A percentile compares a stretch with the other conserved stretches of the same genome.
Evolutionary conservation across 1,139 yeast species (phyloP).

Genomic region (Suhomyces bolitotheri): DNA sequence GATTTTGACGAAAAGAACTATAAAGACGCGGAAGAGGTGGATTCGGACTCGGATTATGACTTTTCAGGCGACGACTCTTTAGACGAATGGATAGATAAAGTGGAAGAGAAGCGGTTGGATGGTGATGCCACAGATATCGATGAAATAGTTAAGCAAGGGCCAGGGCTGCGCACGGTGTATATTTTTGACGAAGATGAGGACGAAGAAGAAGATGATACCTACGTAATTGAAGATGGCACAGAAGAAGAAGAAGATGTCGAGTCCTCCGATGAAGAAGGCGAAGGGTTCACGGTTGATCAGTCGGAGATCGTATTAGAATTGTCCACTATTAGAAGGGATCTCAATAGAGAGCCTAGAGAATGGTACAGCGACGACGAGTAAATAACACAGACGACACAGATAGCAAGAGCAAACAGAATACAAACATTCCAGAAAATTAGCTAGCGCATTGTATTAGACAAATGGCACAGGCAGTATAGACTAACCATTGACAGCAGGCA

Average conservation of each 20-base stretch:
- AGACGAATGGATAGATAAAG: conserved; percentile 25
- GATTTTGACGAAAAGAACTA: conserved; percentile 17
- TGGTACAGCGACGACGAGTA: conserved; percentile 16
- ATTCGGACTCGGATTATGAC: conserved; percentile 18
- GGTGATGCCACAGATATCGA: conserved; percentile 19
- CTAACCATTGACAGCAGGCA: neutral
- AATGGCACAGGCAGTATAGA: neutral
- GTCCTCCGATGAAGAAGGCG: conserved; percentile 11
- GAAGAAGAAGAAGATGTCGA: conserved; percentile 16
- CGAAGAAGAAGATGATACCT: conserved; percentile 32
- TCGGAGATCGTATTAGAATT: conserved; percentile 12
- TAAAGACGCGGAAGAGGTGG: conserved; percentile 23
- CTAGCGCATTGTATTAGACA: neutral
- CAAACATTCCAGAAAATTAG: neutral
- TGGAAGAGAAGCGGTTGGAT: conserved; percentile 20
- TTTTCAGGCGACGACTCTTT: conserved; percentile 22
- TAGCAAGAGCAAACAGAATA: neutral
- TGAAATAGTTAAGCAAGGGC: conserved; percentile 11
- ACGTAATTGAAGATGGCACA: conserved; percentile 19
- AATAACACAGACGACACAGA: neutral
- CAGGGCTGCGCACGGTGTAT: conserved; percentile 11
- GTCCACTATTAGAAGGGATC: conserved; percentile 13
- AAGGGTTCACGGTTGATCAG: conserved; percentile 14
- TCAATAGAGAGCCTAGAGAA: conserved; percentile 7
- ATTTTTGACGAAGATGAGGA: conserved; percentile 25